Evolutionary conservation across 495 filamentous ascomycete species (phyloP), one percentile per base, ranked within the genome.

Genomic region (Cercophora sp.): DNA sequence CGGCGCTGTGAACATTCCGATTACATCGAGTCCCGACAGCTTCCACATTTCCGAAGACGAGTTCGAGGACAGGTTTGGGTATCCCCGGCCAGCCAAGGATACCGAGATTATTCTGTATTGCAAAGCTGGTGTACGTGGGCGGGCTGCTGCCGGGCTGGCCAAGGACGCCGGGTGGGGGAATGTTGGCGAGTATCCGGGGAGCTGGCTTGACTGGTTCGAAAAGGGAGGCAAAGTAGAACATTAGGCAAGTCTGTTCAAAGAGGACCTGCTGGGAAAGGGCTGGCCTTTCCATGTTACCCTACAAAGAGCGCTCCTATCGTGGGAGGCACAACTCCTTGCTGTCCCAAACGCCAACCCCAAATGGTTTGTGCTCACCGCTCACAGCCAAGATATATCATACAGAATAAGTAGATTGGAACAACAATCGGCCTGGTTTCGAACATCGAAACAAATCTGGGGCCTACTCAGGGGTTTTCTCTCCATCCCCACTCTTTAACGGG

Each of bases 181-280:
- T 27, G 76, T 91, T 0, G 84, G 83, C 31, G 90, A 96, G 74
- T 96, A 93, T 72, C 74, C 76, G 5, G 92, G 93, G 6, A 93
- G 88, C 71, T 96, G 89, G 90, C 40, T 86, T 57, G 92, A 96
- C 69, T 98, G 92, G 92, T 76, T 73, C 56, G 76, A 63, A 62
- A 86, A 76, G 58, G 85, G 83, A 1, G 88, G 86, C 0, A 67
- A 71, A 69, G 73, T 82, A 10, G 79, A 84, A n/a, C n/a, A n/a
- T n/a, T n/a, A n/a, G n/a, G n/a, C n/a, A n/a, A n/a, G n/a, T n/a
- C n/a, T n/a, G n/a, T n/a, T n/a, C n/a, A n/a, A n/a, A n/a, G n/a
- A n/a, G n/a, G n/a, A n/a, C n/a, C n/a, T n/a, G n/a, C n/a, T n/a
- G n/a, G n/a, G n/a, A n/a, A n/a, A n/a, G n/a, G n/a, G n/a, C n/a